phyloP scores from a whole-genome alignment of 2,329 filamentous ascomycete genomes.

The Thielaviopsis cerberus region DNA sequence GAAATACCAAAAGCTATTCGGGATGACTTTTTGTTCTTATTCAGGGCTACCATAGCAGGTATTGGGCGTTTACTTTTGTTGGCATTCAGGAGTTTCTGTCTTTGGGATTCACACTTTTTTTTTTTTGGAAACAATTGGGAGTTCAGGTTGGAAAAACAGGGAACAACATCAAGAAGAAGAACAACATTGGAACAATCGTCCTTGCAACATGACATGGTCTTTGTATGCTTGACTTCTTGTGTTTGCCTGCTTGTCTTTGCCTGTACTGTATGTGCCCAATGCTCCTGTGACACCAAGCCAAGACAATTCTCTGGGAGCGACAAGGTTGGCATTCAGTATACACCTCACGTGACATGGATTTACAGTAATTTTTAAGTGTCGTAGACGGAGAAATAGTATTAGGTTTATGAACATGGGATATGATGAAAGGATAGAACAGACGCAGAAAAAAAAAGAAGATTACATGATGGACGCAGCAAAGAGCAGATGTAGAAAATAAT shows the following conservation, averaged over 20 bases:
- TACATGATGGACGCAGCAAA: background rate
- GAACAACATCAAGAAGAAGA: background rate
- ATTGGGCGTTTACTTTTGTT: background rate
- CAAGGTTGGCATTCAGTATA: too few species aligned
- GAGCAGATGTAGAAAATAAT: background rate
- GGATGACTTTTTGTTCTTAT: conserved; percentile 20
- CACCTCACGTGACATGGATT: too few species aligned
- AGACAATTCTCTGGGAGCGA: too few species aligned
- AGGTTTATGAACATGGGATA: too few species aligned
- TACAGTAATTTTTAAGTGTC: too few species aligned
- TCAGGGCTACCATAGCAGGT: conserved; percentile 13
- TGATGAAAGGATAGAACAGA: too few species aligned
- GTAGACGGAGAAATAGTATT: too few species aligned
- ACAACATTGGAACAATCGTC: background rate
- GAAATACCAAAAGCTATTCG: conserved; percentile 20
- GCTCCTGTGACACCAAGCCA: background rate
- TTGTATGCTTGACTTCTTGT: background rate
- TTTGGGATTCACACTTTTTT: background rate
- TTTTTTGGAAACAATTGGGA: background rate
- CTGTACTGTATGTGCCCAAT: background rate
- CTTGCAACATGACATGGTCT: background rate
- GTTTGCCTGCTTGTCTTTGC: background rate
- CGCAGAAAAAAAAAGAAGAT: too few species aligned
- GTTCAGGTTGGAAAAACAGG: background rate
- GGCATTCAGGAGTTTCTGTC: background rate